Evolutionary conservation across 78 protist species (phyloP).

Genomic region (Emiliania huxleyi): DNA sequence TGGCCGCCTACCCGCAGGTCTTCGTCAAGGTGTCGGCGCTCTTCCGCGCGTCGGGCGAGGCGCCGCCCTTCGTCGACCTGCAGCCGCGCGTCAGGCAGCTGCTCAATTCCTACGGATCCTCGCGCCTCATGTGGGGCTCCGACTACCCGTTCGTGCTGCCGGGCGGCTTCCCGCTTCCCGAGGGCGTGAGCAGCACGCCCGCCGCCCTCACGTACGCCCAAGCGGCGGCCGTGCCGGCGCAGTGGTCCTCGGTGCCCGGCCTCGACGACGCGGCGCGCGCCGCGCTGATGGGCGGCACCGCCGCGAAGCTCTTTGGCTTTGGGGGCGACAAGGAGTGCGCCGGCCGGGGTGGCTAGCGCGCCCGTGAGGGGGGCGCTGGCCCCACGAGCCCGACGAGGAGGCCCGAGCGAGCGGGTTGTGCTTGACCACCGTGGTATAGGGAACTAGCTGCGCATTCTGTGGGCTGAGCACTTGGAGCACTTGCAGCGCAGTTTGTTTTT

Average conservation of each 20-base stretch:
- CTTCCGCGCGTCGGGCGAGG: background rate
- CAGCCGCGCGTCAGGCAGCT: background rate
- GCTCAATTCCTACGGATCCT: background rate
- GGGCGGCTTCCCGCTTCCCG: too few species aligned
- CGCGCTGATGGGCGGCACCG: background rate
- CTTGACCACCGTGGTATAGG: too few species aligned
- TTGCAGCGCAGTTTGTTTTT: too few species aligned
- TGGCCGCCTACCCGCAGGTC: background rate
- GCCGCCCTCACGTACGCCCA: background rate
- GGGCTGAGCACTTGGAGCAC: too few species aligned
- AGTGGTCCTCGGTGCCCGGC: background rate
- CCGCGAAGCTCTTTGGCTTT: background rate
- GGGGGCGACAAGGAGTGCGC: too few species aligned
- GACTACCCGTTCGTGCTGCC: background rate
- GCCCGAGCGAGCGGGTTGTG: too few species aligned
- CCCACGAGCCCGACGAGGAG: too few species aligned
- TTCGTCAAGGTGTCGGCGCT: slow-evolving; percentile 8
- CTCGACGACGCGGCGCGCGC: background rate
- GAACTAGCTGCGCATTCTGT: too few species aligned
- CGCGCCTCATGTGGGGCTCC: background rate
- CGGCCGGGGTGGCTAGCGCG: too few species aligned
- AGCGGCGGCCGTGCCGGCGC: background rate
- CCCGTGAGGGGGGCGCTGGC: too few species aligned
- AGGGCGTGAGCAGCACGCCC: background rate
- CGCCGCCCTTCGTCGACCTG: background rate